These are phyloP conservation scores for Solanum hybrid DNA, from an alignment of 305 asterid species.

Conservation along the genomic window DNA sequence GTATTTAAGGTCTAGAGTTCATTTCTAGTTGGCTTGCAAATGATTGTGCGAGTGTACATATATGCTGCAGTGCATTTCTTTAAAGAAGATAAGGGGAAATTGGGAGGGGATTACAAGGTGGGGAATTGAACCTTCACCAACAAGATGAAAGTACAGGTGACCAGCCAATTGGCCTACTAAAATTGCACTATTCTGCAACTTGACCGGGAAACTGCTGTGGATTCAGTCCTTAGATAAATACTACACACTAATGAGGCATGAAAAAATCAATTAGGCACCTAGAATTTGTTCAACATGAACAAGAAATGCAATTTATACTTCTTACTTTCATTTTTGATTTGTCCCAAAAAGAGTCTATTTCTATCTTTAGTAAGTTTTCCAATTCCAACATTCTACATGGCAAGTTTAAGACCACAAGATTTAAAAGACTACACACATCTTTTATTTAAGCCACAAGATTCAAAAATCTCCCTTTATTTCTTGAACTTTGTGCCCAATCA, in stretches of 20 bases:
- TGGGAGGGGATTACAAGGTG: not conserved
- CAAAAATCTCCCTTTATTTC: not conserved
- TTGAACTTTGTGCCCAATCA: fast-evolving
- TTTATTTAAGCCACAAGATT: not conserved
- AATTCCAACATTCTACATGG: not conserved
- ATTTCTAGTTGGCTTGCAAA: not conserved
- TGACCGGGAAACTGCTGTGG: not conserved
- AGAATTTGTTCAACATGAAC: not conserved
- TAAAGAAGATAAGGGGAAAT: not conserved
- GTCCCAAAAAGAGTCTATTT: not conserved
- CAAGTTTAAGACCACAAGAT: not conserved
- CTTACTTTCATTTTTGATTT: not conserved
- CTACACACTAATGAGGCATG: not conserved
- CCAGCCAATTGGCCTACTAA: not conserved
- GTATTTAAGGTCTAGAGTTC: not conserved
- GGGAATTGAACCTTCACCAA: too few species aligned
- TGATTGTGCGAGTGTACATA: not conserved
- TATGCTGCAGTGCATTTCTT: not conserved
- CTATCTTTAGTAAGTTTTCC: not conserved
- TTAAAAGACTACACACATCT: fast-evolving
- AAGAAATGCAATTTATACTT: not conserved
- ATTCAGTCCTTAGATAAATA: not conserved
- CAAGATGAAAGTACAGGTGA: not conserved
- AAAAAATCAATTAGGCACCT: not conserved
- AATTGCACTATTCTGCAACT: not conserved